A percentile compares a stretch with the other conserved stretches of the same genome.
These are phyloP conservation scores for Yamadazyma endophytica DNA, from an alignment of 805 yeast species.

Conservation along the genomic window DNA sequence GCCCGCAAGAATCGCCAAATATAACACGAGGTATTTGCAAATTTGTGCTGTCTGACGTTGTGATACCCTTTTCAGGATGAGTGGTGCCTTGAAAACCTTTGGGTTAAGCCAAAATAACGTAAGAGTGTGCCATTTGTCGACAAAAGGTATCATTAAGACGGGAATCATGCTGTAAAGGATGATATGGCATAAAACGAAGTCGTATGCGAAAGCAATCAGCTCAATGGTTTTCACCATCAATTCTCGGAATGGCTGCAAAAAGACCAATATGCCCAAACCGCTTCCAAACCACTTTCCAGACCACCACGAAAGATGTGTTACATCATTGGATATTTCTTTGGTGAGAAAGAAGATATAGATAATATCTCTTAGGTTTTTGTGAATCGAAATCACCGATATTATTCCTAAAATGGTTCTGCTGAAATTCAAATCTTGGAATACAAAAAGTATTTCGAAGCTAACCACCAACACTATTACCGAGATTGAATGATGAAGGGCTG, in stretches of 20 bases:
- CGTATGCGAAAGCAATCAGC: slow-evolving; percentile 64
- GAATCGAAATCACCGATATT: slow-evolving; percentile 33
- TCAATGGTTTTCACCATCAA: slow-evolving; percentile 60
- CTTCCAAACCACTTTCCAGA: slow-evolving; percentile 67
- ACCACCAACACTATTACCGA: slow-evolving; percentile 30
- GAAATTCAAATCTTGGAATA: slow-evolving; percentile 41
- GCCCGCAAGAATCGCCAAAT: no score
- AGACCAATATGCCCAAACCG: slow-evolving; percentile 56
- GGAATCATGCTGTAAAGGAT: slow-evolving; percentile 59
- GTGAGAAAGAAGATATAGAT: slow-evolving; percentile 32
- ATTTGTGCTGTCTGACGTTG: no score
- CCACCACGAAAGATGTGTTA: slow-evolving; percentile 45
- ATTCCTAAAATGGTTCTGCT: slow-evolving; percentile 36
- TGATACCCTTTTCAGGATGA: slow-evolving; percentile 36
- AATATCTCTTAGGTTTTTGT: slow-evolving; percentile 23
- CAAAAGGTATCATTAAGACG: slow-evolving; percentile 55
- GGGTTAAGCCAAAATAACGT: slow-evolving; percentile 68
- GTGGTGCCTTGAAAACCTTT: slow-evolving; percentile 28
- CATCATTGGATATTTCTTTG: slow-evolving; percentile 39
- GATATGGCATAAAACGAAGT: slow-evolving; percentile 56
- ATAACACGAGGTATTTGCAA: no score
- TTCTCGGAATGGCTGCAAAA: slow-evolving; percentile 65
- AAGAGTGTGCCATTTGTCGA: slow-evolving; percentile 64
- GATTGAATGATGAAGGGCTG: slow-evolving; percentile 35
- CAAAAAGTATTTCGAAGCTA: slow-evolving; percentile 31